Evolutionary conservation across 1,284 basidiomycete species (phyloP), one percentile per base, ranked within the genome.

Genomic region (Pholiota adiposa): DNA sequence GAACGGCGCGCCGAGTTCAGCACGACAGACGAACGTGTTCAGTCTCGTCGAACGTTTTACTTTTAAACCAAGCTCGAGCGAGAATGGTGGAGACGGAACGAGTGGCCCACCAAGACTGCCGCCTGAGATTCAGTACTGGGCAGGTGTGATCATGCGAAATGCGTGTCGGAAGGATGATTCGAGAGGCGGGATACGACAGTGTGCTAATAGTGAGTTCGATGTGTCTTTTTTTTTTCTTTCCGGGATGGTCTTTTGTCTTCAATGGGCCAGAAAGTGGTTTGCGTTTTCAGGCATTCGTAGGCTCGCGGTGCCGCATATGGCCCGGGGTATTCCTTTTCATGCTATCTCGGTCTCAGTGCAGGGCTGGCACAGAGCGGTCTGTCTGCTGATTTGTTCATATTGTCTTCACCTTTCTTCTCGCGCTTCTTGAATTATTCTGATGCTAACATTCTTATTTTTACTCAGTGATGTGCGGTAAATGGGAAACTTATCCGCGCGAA

Each of bases 61-160:
- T 0, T 96, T 96, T 78, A 87, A 94, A 49, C 92, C 95, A 0
- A 92, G 92, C 53, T 87, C 91, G 19, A 86, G 87, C 1, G 93
- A 96, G 71, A 83, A 40, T 34, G 31, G 43, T 16, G 29, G 84
- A 27, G 85, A 89, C 65, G 77, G 93, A n/a, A 16, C 9, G 6
- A 86, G 87, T 64, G 88, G 87, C 0, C 87, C 88, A 14, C 88
- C 88, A 3, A 80, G 82, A 58, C 80, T 98, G 4, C 94, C 96
- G 0, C 82, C 83, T 21, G 96, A 98, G 74, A 97, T 99, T 53
- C 95, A 98, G 77, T 98, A 98, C 72, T 99, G 97, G 97, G 97
- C 97, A 0, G 96, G 96, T 3, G 97, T 98, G 12, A 98, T 98
- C 70, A 99, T 99, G 97, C 86, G 97, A 54, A 99, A 99, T 72